Percentiles rank a stretch among this genome's conserved stretches.
Conservation (phyloP, 495 filamentous ascomycete genomes). For the Pseudoneurospora amorphoporcata region DNA sequence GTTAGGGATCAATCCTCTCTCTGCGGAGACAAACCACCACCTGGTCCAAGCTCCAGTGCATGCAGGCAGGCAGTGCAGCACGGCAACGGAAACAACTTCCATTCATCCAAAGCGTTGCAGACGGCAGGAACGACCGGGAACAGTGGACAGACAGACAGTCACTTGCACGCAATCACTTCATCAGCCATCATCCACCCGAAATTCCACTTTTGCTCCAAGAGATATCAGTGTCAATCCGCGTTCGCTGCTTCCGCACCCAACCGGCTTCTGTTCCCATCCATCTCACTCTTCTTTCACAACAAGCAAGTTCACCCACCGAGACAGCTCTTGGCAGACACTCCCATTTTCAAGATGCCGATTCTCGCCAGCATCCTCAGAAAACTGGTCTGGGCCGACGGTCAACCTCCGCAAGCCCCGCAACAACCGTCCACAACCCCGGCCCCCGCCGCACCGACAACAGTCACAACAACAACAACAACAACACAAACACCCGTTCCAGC, state of each 20-base stretch:
- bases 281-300: not conserved
- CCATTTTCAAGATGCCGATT: slow-evolving; percentile 5
- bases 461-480: not conserved
- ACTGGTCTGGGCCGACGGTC: not conserved
- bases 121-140: not conserved
- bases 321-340: not conserved
- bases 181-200: not conserved
- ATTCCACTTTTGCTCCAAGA: not conserved
- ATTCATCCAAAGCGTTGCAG: not conserved
- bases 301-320: not conserved
- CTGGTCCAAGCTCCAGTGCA: not conserved
- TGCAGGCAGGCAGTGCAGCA: not conserved
- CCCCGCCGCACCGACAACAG: not conserved
- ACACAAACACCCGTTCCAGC: not conserved
- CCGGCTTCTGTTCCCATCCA: not conserved
- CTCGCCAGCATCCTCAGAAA: slow-evolving; percentile 1
- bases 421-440: not conserved
- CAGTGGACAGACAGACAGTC: not conserved
- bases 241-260: not conserved
- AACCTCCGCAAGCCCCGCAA: not conserved
- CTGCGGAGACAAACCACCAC: not conserved
- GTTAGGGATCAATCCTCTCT: not conserved
- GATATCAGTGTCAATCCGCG: not conserved
- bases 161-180: not conserved
- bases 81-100: not conserved